These are phyloP conservation scores for Silene coronaria DNA, from an alignment of 179 eudicot genomes.

Conservation along the genomic window DNA sequence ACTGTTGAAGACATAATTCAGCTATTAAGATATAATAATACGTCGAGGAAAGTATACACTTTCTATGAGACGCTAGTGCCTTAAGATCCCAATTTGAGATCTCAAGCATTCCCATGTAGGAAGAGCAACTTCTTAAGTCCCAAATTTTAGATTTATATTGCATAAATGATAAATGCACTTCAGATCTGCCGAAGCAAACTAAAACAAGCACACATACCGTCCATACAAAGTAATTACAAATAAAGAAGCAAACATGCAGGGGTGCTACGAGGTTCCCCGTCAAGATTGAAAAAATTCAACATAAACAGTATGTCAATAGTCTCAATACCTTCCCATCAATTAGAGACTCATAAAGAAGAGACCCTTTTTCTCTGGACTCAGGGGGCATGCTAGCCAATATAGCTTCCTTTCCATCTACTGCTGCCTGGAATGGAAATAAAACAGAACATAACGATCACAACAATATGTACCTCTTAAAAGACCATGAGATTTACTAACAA, in stretches of 20 bases:
- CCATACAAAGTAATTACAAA: no score
- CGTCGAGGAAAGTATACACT: no score
- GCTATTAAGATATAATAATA: neutral
- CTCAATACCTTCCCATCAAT: slow-evolving; percentile 70
- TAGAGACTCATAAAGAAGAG: slow-evolving; percentile 59
- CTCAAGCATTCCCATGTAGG: no score
- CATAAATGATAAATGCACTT: no score
- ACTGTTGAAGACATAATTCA: neutral
- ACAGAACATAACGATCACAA: neutral
- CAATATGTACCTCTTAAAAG: neutral
- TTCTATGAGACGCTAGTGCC: no score
- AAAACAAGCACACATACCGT: no score
- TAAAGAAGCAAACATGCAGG: no score
- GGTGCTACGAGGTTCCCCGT: no score
- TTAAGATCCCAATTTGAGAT: no score
- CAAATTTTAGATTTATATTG: neutral
- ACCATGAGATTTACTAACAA: neutral
- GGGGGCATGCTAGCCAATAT: slow-evolving; percentile 70
- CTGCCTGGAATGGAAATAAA: slow-evolving; percentile 47
- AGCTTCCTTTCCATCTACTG: slow-evolving; percentile 78
- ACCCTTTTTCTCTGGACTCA: slow-evolving; percentile 62
- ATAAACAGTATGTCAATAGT: slow-evolving; percentile 20
- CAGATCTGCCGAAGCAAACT: no score
- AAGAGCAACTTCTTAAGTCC: neutral
- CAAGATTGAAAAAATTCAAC: neutral